Base-by-base conservation (phyloP, 441 rosid species). In the Biscutella auriculata region DNA sequence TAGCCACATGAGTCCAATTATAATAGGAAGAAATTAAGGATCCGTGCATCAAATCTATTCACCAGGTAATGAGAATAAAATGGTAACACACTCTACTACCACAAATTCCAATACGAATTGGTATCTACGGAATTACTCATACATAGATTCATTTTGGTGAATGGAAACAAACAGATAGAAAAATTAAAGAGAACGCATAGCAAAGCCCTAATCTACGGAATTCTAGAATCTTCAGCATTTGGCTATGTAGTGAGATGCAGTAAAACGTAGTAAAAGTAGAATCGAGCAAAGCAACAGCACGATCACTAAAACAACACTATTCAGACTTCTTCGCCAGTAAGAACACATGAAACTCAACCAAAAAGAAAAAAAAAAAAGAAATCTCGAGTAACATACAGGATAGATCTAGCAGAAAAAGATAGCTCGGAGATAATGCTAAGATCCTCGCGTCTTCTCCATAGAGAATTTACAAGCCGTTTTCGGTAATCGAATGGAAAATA, bases 171-270 rank as follows among this genome's bases (percentile, higher is more conserved):
- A 25, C 6, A 52, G 15, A 12, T 16, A 25, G 14, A 32, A 34
- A 33, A 10, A 19, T 15, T 21, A 10, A 4, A 27, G 14, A 49
- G 1, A 50, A 52, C 35, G 45, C 45, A 36, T 49, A 36, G 35
- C 19, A 40, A 61, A 62, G 34, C 68, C 73, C 73, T 57, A 68
- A 51, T 62, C 25, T 36, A 50, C 7, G 16, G 26, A 51, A 48
- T 27, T 36, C 10, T 19, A 42, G 1, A 49, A 41, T 25, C 62
- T 55, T 56, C 11, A 42, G 5, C 53, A 57, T 25, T 39, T 41
- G n/a, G 9, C 14, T 15, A 36, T 23, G 35, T 29, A 9, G 12
- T 5, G 32, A 66, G 70, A 57, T 42, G 42, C 54, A 57, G 21
- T 9, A 25, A 41, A 19, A 26, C 2, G 25, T 6, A 12, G 0